These are phyloP conservation scores for Colletotrichum sojae DNA, from an alignment of 2,329 filamentous ascomycete species.

Conservation along the genomic window DNA sequence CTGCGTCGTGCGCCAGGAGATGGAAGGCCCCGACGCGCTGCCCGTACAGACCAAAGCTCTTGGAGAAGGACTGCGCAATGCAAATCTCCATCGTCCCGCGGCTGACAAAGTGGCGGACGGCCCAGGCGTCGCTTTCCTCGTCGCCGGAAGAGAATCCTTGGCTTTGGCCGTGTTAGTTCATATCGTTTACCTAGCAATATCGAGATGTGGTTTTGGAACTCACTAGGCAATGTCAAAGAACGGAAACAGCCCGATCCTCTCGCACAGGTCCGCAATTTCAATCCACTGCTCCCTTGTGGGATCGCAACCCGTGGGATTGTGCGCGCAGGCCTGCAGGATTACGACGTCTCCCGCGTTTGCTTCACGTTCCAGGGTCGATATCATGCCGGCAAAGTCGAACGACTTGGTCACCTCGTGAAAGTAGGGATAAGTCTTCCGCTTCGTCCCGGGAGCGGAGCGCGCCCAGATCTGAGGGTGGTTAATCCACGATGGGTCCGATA, in stretches of 20 bases:
- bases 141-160: slow-evolving; percentile 52
- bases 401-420: slow-evolving; percentile 43
- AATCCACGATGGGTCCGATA: slow-evolving; percentile 50
- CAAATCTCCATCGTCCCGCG: slow-evolving; percentile 42
- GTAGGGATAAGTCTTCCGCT: slow-evolving; percentile 45
- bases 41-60: slow-evolving; percentile 51
- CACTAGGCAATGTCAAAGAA: slow-evolving; percentile 51
- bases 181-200: no score
- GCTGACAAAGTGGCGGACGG: slow-evolving; percentile 47
- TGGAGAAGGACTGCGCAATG: slow-evolving; percentile 48
- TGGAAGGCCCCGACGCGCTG: slow-evolving; percentile 45
- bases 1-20: neutral
- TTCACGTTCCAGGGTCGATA: slow-evolving; percentile 40
- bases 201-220: neutral
- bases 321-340: slow-evolving; percentile 50
- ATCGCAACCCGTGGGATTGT: slow-evolving; percentile 53
- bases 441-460: slow-evolving; percentile 40
- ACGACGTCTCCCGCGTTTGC: slow-evolving; percentile 47
- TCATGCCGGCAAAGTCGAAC: slow-evolving; percentile 48
- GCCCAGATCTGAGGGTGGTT: slow-evolving; percentile 50
- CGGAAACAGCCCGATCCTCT: slow-evolving; percentile 46
- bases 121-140: slow-evolving; percentile 48
- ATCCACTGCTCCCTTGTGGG: slow-evolving; percentile 48
- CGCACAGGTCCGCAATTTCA: slow-evolving; percentile 46
- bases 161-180: neutral